Conservation (phyloP, 192 early-diverging fungal genomes). For the Cetraspora pellucida region DNA sequence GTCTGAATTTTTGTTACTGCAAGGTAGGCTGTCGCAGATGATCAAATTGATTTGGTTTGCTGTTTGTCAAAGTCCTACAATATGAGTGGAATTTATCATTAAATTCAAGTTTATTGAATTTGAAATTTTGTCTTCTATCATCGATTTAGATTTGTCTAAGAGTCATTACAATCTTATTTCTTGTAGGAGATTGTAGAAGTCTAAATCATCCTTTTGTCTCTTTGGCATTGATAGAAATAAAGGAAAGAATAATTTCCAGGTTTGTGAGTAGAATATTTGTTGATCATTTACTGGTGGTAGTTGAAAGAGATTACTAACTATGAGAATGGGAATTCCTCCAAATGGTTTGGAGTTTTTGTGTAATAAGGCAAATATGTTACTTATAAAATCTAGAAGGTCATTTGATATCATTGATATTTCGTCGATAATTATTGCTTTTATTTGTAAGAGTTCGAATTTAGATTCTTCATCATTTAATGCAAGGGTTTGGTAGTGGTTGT, state of each 20-base stretch:
- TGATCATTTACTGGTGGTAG: not conserved
- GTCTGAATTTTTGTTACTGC: too few relatives aligned
- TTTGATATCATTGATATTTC: constrained; percentile 5
- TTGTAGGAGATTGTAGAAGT: not conserved
- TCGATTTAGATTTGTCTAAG: too few relatives aligned
- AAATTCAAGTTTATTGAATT: too few relatives aligned
- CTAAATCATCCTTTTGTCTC: not conserved
- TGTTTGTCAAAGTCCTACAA: too few relatives aligned
- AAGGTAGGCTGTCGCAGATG: too few relatives aligned
- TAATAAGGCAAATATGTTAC: not conserved
- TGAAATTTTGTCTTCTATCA: too few relatives aligned
- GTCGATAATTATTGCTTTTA: not conserved
- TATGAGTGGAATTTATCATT: too few relatives aligned
- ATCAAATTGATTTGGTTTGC: too few relatives aligned
- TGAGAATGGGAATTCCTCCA: not conserved
- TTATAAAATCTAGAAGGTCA: not conserved
- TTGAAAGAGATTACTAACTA: not conserved
- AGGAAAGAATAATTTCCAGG: not conserved
- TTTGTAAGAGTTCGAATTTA: not conserved
- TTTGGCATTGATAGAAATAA: not conserved
- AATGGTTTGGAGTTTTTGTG: not conserved
- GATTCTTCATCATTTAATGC: too few relatives aligned
- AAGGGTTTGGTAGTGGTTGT: too few relatives aligned
- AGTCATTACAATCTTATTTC: too few relatives aligned
- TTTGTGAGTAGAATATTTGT: not conserved